phyloP scores from a whole-genome alignment of 1,284 basidiomycete species.

The Flammula alnicola region DNA sequence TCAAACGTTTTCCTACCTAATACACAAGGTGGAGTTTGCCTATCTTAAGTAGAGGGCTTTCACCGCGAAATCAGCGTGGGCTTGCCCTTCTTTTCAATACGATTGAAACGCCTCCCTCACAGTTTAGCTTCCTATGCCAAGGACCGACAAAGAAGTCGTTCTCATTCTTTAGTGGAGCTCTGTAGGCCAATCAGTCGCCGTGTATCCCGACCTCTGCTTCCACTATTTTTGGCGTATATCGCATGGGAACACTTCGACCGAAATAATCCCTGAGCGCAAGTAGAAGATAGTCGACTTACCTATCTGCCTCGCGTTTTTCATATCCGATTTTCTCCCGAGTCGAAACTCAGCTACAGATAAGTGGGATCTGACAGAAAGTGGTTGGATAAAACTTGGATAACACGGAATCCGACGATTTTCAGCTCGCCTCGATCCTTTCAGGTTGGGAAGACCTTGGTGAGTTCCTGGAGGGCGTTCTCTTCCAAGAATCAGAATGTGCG shows the following conservation, averaged over 20 bases:
- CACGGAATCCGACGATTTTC: slow-evolving; percentile 1
- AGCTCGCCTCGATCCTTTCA: not conserved
- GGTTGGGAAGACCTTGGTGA: too few relatives aligned
- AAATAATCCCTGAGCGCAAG: slow-evolving; percentile 11
- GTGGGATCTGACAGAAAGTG: slow-evolving; percentile 1
- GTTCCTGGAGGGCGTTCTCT: too few relatives aligned
- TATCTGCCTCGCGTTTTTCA: slow-evolving; percentile 7
- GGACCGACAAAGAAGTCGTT: not conserved
- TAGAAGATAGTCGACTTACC: not conserved
- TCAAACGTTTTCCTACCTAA: too few relatives aligned
- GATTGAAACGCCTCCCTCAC: too few relatives aligned
- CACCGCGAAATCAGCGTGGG: too few relatives aligned
- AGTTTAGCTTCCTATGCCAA: too few relatives aligned
- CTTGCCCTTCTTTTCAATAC: too few relatives aligned
- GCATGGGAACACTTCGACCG: slow-evolving; percentile 5
- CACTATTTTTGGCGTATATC: not conserved
- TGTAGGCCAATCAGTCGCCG: not conserved
- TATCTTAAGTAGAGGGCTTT: too few relatives aligned
- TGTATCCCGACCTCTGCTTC: not conserved
- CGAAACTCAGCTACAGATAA: slow-evolving; percentile 6
- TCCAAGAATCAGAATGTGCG: too few relatives aligned
- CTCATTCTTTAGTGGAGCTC: not conserved
- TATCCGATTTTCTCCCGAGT: slow-evolving; percentile 24
- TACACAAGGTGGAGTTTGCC: too few relatives aligned
- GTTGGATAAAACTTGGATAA: slow-evolving; percentile 7